Base-by-base conservation (phyloP, 805 yeast species). In the Cyberlindnera galapagoensis region DNA sequence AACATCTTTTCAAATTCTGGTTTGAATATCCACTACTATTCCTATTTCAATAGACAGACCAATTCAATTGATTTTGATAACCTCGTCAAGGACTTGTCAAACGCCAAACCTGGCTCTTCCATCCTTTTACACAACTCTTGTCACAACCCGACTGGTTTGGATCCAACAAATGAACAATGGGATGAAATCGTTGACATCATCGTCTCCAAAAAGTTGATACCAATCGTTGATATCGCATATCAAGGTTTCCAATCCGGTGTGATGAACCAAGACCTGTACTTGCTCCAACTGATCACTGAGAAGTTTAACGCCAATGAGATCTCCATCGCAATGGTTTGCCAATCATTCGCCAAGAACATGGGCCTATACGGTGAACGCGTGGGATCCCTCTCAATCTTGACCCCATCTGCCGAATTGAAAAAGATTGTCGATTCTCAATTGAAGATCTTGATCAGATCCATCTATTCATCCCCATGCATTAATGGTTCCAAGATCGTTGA, bases 71-170 rank as follows among this genome's bases (percentile, higher is more conserved):
- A 82, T 55, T 63, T 76, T 41, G 76, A 68, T 18, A 77, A 78
- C 29, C 64, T 86, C 65, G 53, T 82, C 31, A 55, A 56, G 21
- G 83, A 84, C 33, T 59, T 87, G 29, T 48, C 63, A 16, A 51
- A 57, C 21, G 77, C 78, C 24, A 71, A 71, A 19, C 62, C 62
- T 21, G 84, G 81, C 18, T 65, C 80, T 15, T 71, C 75, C 33
- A 79, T 87, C 15, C 67, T 88, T 35, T 70, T 88, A 39, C 97
- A 88, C 59, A 95, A 95, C 7, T 87, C 96, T 56, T 92, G 96
- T 51, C 97, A 88, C 65, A 90, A 88, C 67, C 97, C 97, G 34
- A 90, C 97, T 13, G 97, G 97, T 43, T 76, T 88, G 57, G 97
- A 88, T 56, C 92, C 94, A 40, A 75, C 85, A 12, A 59, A 62